phyloP scores from a whole-genome alignment of 2,329 filamentous ascomycete genomes.

The Curvularia eragrostidis region DNA sequence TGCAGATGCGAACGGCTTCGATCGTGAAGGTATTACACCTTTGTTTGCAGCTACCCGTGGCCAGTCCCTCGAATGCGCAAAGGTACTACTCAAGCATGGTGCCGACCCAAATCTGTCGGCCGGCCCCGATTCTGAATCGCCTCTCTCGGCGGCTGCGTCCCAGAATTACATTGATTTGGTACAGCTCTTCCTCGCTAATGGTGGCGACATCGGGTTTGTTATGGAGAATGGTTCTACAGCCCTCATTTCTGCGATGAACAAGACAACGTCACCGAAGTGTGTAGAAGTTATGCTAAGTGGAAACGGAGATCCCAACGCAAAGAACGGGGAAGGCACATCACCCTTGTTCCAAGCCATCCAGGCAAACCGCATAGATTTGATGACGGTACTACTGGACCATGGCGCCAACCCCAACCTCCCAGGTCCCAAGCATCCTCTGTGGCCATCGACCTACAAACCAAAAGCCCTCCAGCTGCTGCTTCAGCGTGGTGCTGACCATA shows the following conservation, averaged over 20 bases:
- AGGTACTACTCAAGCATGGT: conserved; percentile 44
- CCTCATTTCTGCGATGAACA: conserved; percentile 66
- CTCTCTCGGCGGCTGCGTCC: conserved; percentile 60
- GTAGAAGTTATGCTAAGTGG: conserved; percentile 67
- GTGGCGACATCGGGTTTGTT: conserved; percentile 63
- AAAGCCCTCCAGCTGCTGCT: conserved; percentile 66
- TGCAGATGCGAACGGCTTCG: conserved; percentile 40
- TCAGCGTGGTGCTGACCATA: conserved; percentile 64
- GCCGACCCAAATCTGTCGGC: conserved; percentile 36
- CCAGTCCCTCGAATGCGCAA: conserved; percentile 54
- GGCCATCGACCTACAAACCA: conserved; percentile 68
- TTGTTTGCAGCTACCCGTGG: conserved; percentile 37
- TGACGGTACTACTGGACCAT: conserved; percentile 62
- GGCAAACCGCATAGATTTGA: conserved; percentile 63
- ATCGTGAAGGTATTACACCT: conserved; percentile 40
- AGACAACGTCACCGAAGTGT: conserved; percentile 61
- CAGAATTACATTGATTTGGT: conserved; percentile 64
- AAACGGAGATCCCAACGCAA: conserved; percentile 64
- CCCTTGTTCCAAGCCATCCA: conserved; percentile 69
- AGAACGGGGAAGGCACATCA: conserved; percentile 68
- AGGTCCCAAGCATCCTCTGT: conserved; percentile 72
- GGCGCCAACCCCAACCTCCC: conserved; percentile 72
- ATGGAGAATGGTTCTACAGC: conserved; percentile 66
- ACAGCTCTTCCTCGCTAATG: conserved; percentile 67
- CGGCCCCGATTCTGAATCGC: conserved; percentile 60